These are phyloP conservation scores for Colletotrichum sp. DNA, from an alignment of 2,329 filamentous ascomycete species.

Conservation along the genomic window DNA sequence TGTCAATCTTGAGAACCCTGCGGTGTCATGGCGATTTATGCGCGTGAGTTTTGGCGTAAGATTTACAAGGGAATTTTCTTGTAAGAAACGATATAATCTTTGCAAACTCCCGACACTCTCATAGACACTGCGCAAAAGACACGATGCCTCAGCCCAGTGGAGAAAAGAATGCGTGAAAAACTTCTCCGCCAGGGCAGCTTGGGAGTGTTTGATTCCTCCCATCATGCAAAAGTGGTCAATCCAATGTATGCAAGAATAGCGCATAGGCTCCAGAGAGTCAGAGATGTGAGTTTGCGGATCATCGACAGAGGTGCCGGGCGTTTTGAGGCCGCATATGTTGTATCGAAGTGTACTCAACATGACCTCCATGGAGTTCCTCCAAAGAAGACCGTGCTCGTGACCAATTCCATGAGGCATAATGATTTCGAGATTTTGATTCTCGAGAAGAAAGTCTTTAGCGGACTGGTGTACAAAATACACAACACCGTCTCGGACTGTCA, in stretches of 20 bases:
- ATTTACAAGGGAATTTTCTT: no score
- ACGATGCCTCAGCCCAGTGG: background rate
- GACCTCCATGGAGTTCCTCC: conserved; percentile 34
- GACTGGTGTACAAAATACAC: conserved; percentile 49
- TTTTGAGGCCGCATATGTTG: conserved; percentile 37
- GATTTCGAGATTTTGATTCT: conserved; percentile 8
- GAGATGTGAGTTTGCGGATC: background rate
- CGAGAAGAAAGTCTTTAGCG: conserved; percentile 43
- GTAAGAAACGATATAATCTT: no score
- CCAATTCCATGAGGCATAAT: conserved; percentile 32
- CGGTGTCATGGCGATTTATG: no score
- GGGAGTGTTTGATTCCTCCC: no score
- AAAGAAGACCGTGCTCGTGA: conserved; percentile 33
- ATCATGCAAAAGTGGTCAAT: conserved; percentile 18
- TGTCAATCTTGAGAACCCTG: no score
- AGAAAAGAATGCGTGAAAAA: background rate
- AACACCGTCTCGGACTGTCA: conserved; percentile 29
- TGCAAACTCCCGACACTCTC: no score
- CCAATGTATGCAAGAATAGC: conserved; percentile 29
- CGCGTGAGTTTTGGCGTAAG: no score
- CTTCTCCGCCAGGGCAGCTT: no score
- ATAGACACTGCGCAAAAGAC: background rate
- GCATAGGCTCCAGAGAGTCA: conserved; percentile 14
- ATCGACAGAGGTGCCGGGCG: conserved; percentile 8
- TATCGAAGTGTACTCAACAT: conserved; percentile 32